phyloP scores from a whole-genome alignment of 1,139 yeast species.

The Saccharomyces hybrid region DNA sequence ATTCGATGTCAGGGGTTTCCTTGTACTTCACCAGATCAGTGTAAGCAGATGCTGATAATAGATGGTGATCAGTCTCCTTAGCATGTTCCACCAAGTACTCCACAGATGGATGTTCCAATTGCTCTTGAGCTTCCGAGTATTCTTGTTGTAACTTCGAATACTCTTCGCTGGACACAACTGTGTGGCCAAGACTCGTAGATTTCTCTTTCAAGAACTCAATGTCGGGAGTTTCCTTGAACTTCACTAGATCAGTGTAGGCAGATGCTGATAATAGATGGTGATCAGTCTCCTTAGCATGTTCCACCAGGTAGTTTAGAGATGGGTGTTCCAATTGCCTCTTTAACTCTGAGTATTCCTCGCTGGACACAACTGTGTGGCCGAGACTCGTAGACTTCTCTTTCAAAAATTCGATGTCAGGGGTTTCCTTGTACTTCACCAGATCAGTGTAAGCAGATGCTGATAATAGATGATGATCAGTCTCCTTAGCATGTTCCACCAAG shows the following conservation, averaged over 20 bases:
- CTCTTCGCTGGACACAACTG: slow-evolving; percentile 10
- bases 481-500: slow-evolving; percentile 7
- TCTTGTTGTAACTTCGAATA: slow-evolving; percentile 7
- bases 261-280: too few species aligned
- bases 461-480: not conserved
- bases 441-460: not conserved
- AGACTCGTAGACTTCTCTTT: slow-evolving; percentile 23
- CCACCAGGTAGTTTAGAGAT: slow-evolving; percentile 6
- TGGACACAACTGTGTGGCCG: slow-evolving; percentile 13
- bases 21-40: slow-evolving; percentile 16
- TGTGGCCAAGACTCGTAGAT: slow-evolving; percentile 22
- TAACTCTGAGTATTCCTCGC: slow-evolving; percentile 13
- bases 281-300: slow-evolving; percentile 5
- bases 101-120: slow-evolving; percentile 3
- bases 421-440: slow-evolving; percentile 16
- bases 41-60: too few species aligned
- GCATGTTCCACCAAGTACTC: slow-evolving; percentile 11
- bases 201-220: slow-evolving; percentile 25
- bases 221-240: slow-evolving; percentile 17
- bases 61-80: not conserved
- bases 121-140: not conserved
- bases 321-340: slow-evolving; percentile 3
- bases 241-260: slow-evolving; percentile 8
- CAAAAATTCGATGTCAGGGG: slow-evolving; percentile 22
- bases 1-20: slow-evolving; percentile 18